Base-by-base conservation (phyloP, 2,329 filamentous ascomycete species). In the Sordariomycetes sp. region DNA sequence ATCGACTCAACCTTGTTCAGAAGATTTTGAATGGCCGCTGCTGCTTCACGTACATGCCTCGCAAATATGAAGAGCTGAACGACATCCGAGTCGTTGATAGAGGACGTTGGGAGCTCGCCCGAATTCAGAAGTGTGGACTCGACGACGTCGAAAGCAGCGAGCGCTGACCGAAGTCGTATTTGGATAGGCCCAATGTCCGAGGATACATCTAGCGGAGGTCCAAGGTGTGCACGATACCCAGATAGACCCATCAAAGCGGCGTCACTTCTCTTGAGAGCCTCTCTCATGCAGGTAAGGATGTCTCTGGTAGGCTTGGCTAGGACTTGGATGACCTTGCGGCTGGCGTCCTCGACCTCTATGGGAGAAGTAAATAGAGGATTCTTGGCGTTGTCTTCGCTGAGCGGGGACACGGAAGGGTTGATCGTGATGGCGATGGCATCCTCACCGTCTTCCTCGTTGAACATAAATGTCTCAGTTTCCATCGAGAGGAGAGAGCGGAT, bases 41-140 rank as follows among this genome's bases (percentile, higher is more conserved):
- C 66, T 1, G 68, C 58, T 51, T 74, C 70, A 24, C 71, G 63
- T 21, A 72, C 59, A 16, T 70, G 68, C 32, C 71, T 66, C 3
- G 70, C 64, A 39, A 72, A 75, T 1, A 75, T 58, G 35, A 77
- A 71, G 10, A 72, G 50, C 39, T 66, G 61, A 6, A 75, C 63
- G 1, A 71, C 60, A 34, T 72, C 66, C 3, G 63, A 59, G 24
- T 67, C 62, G 21, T 65, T 51, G 4, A 64, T 58, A 30, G 67
- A 70, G 1, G 59, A 61, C 12, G 58, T 55, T 6, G 66, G 61
- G 1, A 72, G 50, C 4, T 56, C 49, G 4, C 61, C 58, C 20
- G 67, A 65, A 3, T 55, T 48, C 8, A 75, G 50, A 6, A 76
- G 54, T 2, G 46, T 53, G 18, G 63, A 54, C 43, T 76, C 70